Conservation (phyloP, 75 land plant genomes). For the Selaginella tamariscina region DNA sequence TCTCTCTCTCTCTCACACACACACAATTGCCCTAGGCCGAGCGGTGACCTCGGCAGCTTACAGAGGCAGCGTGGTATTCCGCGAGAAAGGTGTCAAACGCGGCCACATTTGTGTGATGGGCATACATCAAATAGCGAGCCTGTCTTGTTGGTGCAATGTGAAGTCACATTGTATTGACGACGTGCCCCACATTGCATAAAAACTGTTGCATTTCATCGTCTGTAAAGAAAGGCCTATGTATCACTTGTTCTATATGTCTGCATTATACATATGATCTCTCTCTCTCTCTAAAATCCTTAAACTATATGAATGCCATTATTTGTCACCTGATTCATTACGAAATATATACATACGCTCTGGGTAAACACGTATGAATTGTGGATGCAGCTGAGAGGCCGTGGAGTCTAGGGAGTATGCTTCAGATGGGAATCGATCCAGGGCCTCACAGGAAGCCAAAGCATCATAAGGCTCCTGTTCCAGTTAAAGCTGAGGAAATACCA, state of each 20-base stretch:
- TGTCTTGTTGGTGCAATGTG: not conserved
- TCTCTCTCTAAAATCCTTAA: too few species aligned
- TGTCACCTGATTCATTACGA: too few species aligned
- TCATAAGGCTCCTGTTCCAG: not conserved
- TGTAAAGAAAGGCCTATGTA: too few species aligned
- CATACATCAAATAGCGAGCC: not conserved
- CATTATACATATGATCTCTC: too few species aligned
- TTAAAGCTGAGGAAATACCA: not conserved
- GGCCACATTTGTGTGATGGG: not conserved
- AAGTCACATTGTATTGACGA: constrained; percentile 1
- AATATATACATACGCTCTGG: too few species aligned
- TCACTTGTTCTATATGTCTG: too few species aligned
- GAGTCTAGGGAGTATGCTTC: not conserved
- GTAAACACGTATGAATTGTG: not conserved
- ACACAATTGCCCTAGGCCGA: constrained; percentile 4
- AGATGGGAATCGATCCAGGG: not conserved
- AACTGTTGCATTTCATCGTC: not conserved
- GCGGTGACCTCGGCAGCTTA: not conserved
- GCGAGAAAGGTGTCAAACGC: constrained; percentile 1
- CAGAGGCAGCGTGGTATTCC: not conserved
- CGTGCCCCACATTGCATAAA: not conserved
- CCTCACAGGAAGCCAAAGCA: not conserved
- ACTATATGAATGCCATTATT: too few species aligned
- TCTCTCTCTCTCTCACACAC: too few species aligned
- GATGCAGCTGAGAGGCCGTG: not conserved